phyloP scores from a whole-genome alignment of 805 yeast genomes.

The Yarrowia sp. region DNA sequence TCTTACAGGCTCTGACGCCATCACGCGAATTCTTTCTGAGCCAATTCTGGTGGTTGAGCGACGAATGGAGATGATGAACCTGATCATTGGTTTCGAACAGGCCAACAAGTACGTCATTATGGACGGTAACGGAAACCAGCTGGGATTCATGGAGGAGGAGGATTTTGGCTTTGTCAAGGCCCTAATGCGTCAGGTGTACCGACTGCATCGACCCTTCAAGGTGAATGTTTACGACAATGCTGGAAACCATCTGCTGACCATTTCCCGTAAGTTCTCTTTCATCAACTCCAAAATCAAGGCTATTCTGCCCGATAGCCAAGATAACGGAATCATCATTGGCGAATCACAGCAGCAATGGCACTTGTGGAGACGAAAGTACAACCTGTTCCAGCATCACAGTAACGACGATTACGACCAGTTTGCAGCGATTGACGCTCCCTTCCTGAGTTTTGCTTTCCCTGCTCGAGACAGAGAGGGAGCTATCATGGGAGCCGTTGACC shows the following conservation, averaged over 20 bases:
- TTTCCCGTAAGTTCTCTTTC: slow-evolving; percentile 82
- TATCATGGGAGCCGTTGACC: slow-evolving; percentile 77
- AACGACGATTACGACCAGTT: slow-evolving; percentile 70
- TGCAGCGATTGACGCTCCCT: slow-evolving; percentile 87
- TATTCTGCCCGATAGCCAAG: slow-evolving; percentile 60
- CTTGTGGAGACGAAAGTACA: slow-evolving; percentile 87
- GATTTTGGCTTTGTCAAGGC: slow-evolving; percentile 73
- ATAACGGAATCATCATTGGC: slow-evolving; percentile 65
- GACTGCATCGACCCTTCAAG: slow-evolving; percentile 79
- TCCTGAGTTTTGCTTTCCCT: slow-evolving; percentile 86
- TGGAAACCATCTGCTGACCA: slow-evolving; percentile 53
- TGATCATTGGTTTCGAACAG: slow-evolving; percentile 89
- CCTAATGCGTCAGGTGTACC: slow-evolving; percentile 80
- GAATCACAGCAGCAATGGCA: slow-evolving; percentile 95
- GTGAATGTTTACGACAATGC: slow-evolving; percentile 50
- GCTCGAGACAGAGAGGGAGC: slow-evolving; percentile 64
- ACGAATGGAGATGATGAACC: slow-evolving; percentile 85
- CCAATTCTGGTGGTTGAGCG: slow-evolving; percentile 90
- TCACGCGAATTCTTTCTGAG: slow-evolving; percentile 67
- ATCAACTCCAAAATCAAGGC: slow-evolving; percentile 88
- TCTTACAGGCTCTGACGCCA: slow-evolving; percentile 63
- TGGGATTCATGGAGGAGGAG: slow-evolving; percentile 85
- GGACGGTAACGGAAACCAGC: slow-evolving; percentile 72
- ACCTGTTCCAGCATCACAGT: slow-evolving; percentile 60
- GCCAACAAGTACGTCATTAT: slow-evolving; percentile 76